Evolutionary conservation across 2,329 filamentous ascomycete species (phyloP).

Genomic region (Fusarium marasasianum): DNA sequence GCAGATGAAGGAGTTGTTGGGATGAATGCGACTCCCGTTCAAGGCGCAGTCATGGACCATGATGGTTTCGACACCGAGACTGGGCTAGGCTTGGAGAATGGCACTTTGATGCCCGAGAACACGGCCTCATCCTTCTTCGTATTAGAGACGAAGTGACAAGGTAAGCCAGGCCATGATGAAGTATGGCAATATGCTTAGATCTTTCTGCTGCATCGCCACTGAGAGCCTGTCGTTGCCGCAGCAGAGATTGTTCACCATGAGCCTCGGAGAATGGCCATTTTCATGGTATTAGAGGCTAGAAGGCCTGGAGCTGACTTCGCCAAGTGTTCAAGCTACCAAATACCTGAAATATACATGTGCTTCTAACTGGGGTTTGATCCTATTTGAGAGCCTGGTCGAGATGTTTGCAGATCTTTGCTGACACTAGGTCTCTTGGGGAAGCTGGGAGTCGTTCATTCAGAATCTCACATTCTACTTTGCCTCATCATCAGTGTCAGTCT

Average conservation of each 20-base stretch:
- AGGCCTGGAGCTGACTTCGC: not conserved
- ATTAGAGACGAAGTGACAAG: not conserved
- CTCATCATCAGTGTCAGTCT: not conserved
- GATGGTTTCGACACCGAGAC: not conserved
- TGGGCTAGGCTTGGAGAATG: not conserved
- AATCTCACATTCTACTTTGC: not conserved
- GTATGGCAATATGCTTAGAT: not conserved
- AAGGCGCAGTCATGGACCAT: not conserved
- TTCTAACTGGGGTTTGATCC: not conserved
- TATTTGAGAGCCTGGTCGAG: not conserved
- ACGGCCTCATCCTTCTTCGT: slow-evolving; percentile 3
- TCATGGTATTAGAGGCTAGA: not conserved
- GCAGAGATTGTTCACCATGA: not conserved
- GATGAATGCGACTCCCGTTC: not conserved
- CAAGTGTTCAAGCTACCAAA: not conserved
- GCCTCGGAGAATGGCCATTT: too few relatives aligned
- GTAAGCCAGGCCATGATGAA: not conserved
- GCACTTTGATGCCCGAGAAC: not conserved
- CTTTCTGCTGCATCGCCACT: not conserved
- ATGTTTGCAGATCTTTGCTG: not conserved
- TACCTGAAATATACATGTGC: not conserved
- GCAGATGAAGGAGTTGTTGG: not conserved
- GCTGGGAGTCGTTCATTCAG: not conserved
- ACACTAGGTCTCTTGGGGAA: slow-evolving; percentile 5
- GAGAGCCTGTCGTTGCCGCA: not conserved